These are phyloP conservation scores for Yamadazyma diddensiae DNA, from an alignment of 1,139 yeast species.

Conservation along the genomic window DNA sequence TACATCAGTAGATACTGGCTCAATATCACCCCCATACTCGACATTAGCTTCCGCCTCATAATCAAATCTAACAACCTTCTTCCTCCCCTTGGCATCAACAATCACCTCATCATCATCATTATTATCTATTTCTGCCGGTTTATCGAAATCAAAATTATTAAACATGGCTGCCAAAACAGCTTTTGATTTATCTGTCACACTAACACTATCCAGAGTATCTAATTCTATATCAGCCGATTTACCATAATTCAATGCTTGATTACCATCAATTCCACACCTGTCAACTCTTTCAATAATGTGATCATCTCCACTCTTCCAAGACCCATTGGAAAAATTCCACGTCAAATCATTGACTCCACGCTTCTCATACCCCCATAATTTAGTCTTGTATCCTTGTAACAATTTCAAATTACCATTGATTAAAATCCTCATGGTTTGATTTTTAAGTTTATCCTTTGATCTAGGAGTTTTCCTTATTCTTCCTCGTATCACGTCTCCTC, in stretches of 20 bases:
- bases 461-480: slow-evolving; percentile 58
- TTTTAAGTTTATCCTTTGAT: slow-evolving; percentile 33
- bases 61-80: slow-evolving; percentile 31
- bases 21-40: slow-evolving; percentile 11
- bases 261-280: slow-evolving; percentile 25
- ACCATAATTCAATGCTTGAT: slow-evolving; percentile 18
- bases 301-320: slow-evolving; percentile 82
- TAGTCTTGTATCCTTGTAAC: slow-evolving; percentile 62
- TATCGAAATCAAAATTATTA: slow-evolving; percentile 55
- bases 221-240: slow-evolving; percentile 19
- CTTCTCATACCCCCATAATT: slow-evolving; percentile 88
- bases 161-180: slow-evolving; percentile 53
- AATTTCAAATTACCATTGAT: slow-evolving; percentile 60
- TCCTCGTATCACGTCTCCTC: slow-evolving; percentile 56
- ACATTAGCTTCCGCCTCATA: slow-evolving; percentile 36
- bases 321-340: slow-evolving; percentile 56
- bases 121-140: slow-evolving; percentile 54
- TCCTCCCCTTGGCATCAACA: slow-evolving; percentile 47
- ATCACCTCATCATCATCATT: slow-evolving; percentile 45
- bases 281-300: slow-evolving; percentile 63
- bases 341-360: slow-evolving; percentile 61
- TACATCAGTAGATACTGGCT: slow-evolving; percentile 17
- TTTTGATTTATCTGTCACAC: slow-evolving; percentile 33
- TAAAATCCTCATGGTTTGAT: slow-evolving; percentile 64
- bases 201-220: slow-evolving; percentile 15